A percentile compares a stretch with the other conserved stretches of the same genome.
Evolutionary conservation across 352 stramenopile species (phyloP).

Genomic region (Peronospora farinosa): DNA sequence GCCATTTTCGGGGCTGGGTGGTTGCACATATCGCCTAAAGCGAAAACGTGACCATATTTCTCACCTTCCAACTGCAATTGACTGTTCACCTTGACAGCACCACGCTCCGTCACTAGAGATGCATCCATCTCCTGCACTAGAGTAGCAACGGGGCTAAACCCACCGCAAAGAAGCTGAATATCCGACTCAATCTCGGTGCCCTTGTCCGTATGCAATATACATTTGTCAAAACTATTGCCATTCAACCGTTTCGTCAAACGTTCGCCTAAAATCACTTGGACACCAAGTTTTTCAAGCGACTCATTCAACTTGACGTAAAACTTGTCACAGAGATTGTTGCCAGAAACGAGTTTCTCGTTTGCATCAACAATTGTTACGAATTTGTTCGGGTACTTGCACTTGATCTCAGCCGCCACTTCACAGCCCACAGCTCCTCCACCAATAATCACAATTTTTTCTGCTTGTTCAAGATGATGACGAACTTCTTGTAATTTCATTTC

Average conservation of each 20-base stretch:
- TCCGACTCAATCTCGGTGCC: conserved; percentile 51
- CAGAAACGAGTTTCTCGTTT: conserved; percentile 29
- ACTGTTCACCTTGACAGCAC: conserved; percentile 43
- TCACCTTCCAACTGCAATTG: conserved; percentile 41
- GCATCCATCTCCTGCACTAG: conserved; percentile 40
- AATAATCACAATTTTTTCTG: conserved; percentile 44
- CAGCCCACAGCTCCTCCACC: conserved; percentile 55
- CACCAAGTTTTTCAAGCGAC: conserved; percentile 31
- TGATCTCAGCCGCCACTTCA: conserved; percentile 60
- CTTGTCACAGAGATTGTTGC: conserved; percentile 40
- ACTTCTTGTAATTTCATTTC: conserved; percentile 40
- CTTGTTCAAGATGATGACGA: conserved; percentile 34
- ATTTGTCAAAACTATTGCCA: conserved; percentile 37
- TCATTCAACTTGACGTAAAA: conserved; percentile 30
- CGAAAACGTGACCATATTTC: conserved; percentile 48
- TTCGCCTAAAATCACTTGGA: conserved; percentile 55
- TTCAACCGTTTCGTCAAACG: conserved; percentile 35
- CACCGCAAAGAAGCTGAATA: conserved; percentile 45
- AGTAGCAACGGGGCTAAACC: conserved; percentile 30
- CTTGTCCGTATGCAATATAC: conserved; percentile 39
- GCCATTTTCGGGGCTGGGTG: conserved; percentile 42
- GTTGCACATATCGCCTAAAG: conserved; percentile 47
- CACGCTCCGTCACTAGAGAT: conserved; percentile 32
- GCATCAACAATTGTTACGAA: conserved; percentile 49
- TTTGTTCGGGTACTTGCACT: conserved; percentile 46